These are phyloP conservation scores for Trypanosomatidae sp. DNA, from an alignment of 208 protist genomes.

Conservation along the genomic window DNA sequence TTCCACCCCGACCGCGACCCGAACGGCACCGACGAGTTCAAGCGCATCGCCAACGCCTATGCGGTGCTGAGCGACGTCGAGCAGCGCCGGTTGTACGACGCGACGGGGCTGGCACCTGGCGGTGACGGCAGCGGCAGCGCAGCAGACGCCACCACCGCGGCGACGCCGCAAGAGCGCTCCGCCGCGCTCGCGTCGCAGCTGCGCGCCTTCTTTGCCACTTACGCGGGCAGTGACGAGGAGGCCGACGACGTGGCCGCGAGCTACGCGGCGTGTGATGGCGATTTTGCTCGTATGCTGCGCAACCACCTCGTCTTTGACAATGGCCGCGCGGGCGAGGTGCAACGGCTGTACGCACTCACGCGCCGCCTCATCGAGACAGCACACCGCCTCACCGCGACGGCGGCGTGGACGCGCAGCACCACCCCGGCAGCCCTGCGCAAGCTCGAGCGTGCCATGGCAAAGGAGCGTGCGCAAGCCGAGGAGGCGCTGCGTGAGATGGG, in stretches of 20 bases:
- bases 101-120: constrained; percentile 32
- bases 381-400: constrained; percentile 13
- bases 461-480: constrained; percentile 51
- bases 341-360: constrained; percentile 29
- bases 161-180: constrained; percentile 34
- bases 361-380: constrained; percentile 9
- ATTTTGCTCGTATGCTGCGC: constrained; percentile 61
- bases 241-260: constrained; percentile 24
- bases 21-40: constrained; percentile 73
- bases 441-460: constrained; percentile 22
- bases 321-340: constrained; percentile 26
- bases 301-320: constrained; percentile 77
- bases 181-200: constrained; percentile 52
- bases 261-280: constrained; percentile 44
- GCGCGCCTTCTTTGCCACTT: constrained; percentile 48
- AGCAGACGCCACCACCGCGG: constrained; percentile 1
- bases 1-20: constrained; percentile 87
- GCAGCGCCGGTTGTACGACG: constrained; percentile 95
- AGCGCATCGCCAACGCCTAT: constrained; percentile 91
- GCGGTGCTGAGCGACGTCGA: constrained; percentile 91
- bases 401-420: constrained; percentile 23
- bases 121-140: constrained; percentile 5
- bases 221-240: constrained; percentile 65
- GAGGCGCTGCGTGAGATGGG: constrained; percentile 41
- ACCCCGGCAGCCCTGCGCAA: constrained; percentile 13